Evolutionary conservation across 2,329 filamentous ascomycete species (phyloP).

Genomic region (Albifimbria verrucaria): DNA sequence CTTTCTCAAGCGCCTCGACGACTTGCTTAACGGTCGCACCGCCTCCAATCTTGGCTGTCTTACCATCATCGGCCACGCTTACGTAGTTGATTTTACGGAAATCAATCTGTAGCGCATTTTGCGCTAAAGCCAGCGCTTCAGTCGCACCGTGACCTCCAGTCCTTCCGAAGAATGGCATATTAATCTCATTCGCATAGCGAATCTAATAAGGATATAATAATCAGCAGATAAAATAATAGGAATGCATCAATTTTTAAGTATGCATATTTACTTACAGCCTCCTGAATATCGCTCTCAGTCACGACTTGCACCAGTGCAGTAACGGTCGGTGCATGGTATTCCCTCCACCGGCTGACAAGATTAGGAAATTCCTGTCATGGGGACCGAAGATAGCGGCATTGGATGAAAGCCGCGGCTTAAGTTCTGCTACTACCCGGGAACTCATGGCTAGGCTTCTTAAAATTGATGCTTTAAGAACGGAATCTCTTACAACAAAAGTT

Average conservation of each 20-base stretch:
- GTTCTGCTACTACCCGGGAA: neutral
- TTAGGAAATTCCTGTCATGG: neutral
- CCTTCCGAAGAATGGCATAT: conserved; percentile 42
- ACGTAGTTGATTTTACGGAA: conserved; percentile 35
- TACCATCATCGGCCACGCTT: conserved; percentile 29
- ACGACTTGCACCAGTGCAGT: conserved; percentile 2
- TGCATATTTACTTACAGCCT: neutral
- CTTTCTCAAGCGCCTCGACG: conserved; percentile 37
- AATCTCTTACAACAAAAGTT: too few species aligned
- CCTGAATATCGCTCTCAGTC: conserved; percentile 1
- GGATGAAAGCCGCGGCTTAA: conserved; percentile 1
- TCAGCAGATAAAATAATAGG: neutral
- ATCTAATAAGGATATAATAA: neutral
- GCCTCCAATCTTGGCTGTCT: conserved; percentile 38
- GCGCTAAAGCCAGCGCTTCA: conserved; percentile 37
- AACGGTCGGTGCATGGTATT: conserved; percentile 3
- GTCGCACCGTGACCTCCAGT: conserved; percentile 43
- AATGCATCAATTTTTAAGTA: neutral
- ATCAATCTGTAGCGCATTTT: conserved; percentile 40
- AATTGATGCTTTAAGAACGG: neutral
- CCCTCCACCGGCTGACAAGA: conserved; percentile 2
- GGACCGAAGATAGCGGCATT: neutral
- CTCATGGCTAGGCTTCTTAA: neutral
- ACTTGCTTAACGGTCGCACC: conserved; percentile 37
- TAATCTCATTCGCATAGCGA: conserved; percentile 35